Evolutionary conservation across 768 basidiomycete species (phyloP), one percentile per base, ranked within the genome.

Genomic region (Artomyces pyxidatus): DNA sequence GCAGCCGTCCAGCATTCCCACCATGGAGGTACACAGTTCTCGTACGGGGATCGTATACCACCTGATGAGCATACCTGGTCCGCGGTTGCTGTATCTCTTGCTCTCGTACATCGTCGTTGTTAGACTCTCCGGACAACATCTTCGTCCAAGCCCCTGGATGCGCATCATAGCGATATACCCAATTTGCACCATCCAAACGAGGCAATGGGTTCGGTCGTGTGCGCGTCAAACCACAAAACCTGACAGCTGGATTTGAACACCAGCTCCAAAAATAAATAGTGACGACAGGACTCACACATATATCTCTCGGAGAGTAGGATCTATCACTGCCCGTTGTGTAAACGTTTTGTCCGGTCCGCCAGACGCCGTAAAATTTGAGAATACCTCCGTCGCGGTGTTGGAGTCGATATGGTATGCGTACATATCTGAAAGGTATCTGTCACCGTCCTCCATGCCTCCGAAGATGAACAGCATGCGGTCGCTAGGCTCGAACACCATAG

Each of bases 61-160:
- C 78, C 61, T 88, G 85, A 58, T 88, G 85, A 3, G 87, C 88
- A 58, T 83, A 89, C 45, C 88, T 71, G 6, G 87, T 75, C 4
- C 68, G 53, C 0, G 88, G 86, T 35, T 69, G 69, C 16, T 71
- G 71, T n/a, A 38, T 9, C 50, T 41, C 46, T 29, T n/a, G 35
- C 23, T 23, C 28, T 10, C 19, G 42, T 12, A n/a, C 27, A 6
- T 14, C 19, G 29, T 22, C 27, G 6, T 28, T n/a, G 4, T 37
- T 32, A 16, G 48, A 4, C 30, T 51, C 47, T 45, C 69, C 66
- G 4, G 74, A 70, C 0, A 78, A 59, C 14, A 85, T 79, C 53
- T 71, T 72, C 11, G 73, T 76, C 86, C 86, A 88, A 50, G 68
- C 74, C 0, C 84, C 84, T 0, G 85, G 80, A 3, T 68, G 67